Evolutionary conservation across 352 stramenopile species (phyloP), one percentile per base, ranked within the genome.

Genomic region (Phytophthora tubulina): DNA sequence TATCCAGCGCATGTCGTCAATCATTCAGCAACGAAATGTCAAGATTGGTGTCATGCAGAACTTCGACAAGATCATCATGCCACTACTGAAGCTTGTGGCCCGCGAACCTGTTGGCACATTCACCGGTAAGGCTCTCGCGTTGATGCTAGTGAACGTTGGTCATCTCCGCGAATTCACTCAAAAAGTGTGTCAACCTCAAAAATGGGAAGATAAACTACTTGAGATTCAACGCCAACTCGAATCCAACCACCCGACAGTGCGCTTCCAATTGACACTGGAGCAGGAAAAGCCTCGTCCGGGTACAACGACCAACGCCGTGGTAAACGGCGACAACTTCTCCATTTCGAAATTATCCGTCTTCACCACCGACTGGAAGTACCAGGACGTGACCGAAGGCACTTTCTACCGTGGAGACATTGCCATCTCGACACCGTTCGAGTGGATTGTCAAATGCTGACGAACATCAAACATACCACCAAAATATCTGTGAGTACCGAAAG

Each of bases 291-390:
- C 56, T 45, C 62, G 58, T 17, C 68, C 57, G 41, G 68, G 68
- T 59, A 67, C 68, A 42, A 44, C 58, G 9, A 53, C 30, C 21
- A 59, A 35, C 51, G 50, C 45, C 27, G 51, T 48, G 4, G 45
- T 54, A 21, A n/a, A 27, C 10, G 69, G 51, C 33, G 63, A 66
- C 30, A 50, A 51, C 15, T 80, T 73, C 42, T 67, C 52, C 62
- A 73, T 85, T 33, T 74, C 70, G 33, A 85, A 84, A 60, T 81
- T 85, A 32, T 70, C 78, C 0, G 21, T 85, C 14, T 85, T 85
- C 62, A 85, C 69, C 13, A 75, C 66, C 4, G 55, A 62, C 21
- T 85, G 78, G 78, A 62, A 72, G 31, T 84, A 76, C 50, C 78
- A 77, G 6, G 76, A 80, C 38, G 65, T 70, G 32, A 60, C 72